Percentiles rank a stretch among this genome's conserved stretches.
These are phyloP conservation scores for Trichoderma simmonsii DNA, from an alignment of 2,329 filamentous ascomycete genomes.

Conservation along the genomic window DNA sequence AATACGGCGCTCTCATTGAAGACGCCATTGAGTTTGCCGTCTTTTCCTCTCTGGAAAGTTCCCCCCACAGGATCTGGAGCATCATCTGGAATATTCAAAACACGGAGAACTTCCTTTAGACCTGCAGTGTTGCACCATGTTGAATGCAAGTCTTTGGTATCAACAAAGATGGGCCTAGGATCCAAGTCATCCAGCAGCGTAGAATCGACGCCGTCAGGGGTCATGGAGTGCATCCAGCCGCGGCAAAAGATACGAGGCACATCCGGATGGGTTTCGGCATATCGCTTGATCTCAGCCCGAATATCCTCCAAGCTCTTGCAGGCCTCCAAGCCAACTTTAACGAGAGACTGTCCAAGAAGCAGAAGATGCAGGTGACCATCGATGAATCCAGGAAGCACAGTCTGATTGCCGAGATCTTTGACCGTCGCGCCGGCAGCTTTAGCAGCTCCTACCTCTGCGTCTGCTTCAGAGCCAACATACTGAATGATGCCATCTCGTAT, in stretches of 20 bases:
- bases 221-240: constrained; percentile 55
- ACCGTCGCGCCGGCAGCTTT: constrained; percentile 24
- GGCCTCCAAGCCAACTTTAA: constrained; percentile 47
- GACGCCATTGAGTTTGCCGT: constrained; percentile 48
- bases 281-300: constrained; percentile 41
- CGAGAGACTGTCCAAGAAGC: constrained; percentile 51
- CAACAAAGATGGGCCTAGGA: constrained; percentile 53
- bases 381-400: constrained; percentile 54
- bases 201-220: constrained; percentile 44
- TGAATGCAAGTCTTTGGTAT: constrained; percentile 55
- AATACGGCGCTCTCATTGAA: constrained; percentile 52
- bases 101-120: constrained; percentile 40
- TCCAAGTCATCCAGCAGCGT: constrained; percentile 49
- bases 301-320: constrained; percentile 51
- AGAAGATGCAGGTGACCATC: constrained; percentile 58
- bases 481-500: constrained; percentile 35
- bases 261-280: constrained; percentile 45
- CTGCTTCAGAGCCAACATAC: constrained; percentile 32
- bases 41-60: constrained; percentile 47
- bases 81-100: constrained; percentile 40
- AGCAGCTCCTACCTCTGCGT: constrained; percentile 26
- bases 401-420: constrained; percentile 32
- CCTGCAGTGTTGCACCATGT: constrained; percentile 55
- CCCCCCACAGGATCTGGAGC: constrained; percentile 50
- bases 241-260: constrained; percentile 50